Conservation (phyloP, 768 basidiomycete genomes). For the Mycena maculata region DNA sequence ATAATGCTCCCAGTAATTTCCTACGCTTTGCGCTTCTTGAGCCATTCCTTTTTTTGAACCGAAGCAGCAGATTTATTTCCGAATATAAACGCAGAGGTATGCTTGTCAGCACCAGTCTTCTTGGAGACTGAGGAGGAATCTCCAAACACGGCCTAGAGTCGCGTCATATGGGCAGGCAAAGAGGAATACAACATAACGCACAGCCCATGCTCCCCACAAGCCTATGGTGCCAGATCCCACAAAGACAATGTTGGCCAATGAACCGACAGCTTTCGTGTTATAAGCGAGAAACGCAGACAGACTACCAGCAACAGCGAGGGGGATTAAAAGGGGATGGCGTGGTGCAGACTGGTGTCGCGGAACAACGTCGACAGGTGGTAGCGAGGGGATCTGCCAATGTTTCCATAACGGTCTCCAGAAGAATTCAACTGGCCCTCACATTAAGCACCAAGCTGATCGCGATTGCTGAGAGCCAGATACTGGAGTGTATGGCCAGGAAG, state of each 20-base stretch:
- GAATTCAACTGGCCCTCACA: conserved; percentile 50
- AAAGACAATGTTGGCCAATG: conserved; percentile 64
- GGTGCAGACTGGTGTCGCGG: conserved; percentile 39
- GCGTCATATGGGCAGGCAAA: background rate
- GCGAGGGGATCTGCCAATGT: conserved; percentile 56
- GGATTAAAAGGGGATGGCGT: conserved; percentile 72
- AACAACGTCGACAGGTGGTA: conserved; percentile 50
- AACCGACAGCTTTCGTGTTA: conserved; percentile 67
- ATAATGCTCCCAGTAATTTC: conserved; percentile 17
- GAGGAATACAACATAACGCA: conserved; percentile 48
- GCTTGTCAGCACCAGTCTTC: conserved; percentile 85
- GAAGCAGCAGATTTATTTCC: conserved; percentile 78
- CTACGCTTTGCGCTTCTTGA: conserved; percentile 49
- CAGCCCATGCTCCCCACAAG: conserved; percentile 79
- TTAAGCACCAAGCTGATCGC: conserved; percentile 69
- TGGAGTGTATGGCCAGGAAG: conserved; percentile 76
- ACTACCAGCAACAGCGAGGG: conserved; percentile 65
- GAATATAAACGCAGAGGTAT: conserved; percentile 83
- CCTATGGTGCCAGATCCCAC: conserved; percentile 64
- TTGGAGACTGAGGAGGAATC: conserved; percentile 67
- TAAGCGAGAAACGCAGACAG: conserved; percentile 74
- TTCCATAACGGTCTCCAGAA: conserved; percentile 12
- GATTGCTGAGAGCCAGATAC: conserved; percentile 67
- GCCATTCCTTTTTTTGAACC: conserved; percentile 69
- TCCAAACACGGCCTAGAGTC: conserved; percentile 68